phyloP scores from a whole-genome alignment of 2,329 filamentous ascomycete species.

The Helotiales sp. region DNA sequence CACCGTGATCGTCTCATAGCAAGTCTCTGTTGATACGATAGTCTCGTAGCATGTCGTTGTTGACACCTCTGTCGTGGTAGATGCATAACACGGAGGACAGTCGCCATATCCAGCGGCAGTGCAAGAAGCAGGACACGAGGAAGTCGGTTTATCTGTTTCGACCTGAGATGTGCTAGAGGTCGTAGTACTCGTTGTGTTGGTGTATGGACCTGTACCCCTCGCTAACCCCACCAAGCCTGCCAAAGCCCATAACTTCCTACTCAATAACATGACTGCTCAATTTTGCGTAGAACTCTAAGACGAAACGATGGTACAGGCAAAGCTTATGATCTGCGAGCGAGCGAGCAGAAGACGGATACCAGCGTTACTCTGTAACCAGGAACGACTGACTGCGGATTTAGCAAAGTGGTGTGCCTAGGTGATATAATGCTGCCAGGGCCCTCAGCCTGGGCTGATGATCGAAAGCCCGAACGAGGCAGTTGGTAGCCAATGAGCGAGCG shows the following conservation, averaged over 20 bases:
- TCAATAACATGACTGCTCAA: constrained; percentile 19
- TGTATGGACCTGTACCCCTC: constrained; percentile 18
- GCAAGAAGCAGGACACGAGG: constrained; percentile 3
- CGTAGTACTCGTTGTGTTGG: constrained; percentile 8
- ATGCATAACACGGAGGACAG: not conserved
- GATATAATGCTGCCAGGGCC: constrained; percentile 19
- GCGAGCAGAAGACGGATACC: constrained; percentile 21
- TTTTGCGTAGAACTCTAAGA: not conserved
- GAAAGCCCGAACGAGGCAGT: constrained; percentile 13
- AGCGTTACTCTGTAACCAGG: constrained; percentile 21
- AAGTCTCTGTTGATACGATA: constrained; percentile 8
- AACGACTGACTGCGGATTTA: constrained; percentile 24
- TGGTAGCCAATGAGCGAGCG: constrained; percentile 13
- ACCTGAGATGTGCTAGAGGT: not conserved
- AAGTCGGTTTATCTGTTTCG: not conserved
- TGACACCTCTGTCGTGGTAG: not conserved
- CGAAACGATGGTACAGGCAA: constrained; percentile 27
- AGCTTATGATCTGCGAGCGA: constrained; percentile 30
- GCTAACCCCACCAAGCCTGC: constrained; percentile 21
- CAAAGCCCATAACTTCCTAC: constrained; percentile 16
- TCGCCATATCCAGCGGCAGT: not conserved
- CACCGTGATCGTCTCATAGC: constrained; percentile 2
- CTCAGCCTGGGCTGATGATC: constrained; percentile 23
- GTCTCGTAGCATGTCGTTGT: not conserved
- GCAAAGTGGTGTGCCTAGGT: constrained; percentile 19